Percentiles rank a stretch among this genome's conserved stretches.
Conservation (phyloP, 2,329 filamentous ascomycete genomes). For the Beauveria bassiana region DNA sequence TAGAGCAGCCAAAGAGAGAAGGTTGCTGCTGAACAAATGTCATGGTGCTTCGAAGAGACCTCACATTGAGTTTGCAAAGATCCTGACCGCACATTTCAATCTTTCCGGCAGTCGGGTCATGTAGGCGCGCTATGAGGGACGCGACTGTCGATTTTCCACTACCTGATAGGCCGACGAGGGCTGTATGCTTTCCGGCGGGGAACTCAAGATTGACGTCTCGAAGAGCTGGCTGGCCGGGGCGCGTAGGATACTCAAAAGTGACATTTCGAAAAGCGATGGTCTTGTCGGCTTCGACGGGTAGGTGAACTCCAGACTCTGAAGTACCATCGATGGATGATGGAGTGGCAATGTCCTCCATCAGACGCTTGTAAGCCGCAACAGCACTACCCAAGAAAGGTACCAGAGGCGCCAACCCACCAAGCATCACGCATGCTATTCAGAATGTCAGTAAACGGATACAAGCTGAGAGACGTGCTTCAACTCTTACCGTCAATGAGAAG, state of each 20-base stretch:
- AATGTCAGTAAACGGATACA: neutral
- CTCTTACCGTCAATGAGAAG: constrained; percentile 38
- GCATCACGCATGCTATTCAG: constrained; percentile 42
- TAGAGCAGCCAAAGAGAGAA: constrained; percentile 26
- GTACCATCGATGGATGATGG: constrained; percentile 32
- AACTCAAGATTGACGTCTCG: constrained; percentile 26
- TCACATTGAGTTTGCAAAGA: constrained; percentile 28
- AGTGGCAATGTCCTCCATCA: constrained; percentile 45
- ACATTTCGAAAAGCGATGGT: constrained; percentile 28
- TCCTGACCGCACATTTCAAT: constrained; percentile 29
- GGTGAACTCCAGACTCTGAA: constrained; percentile 26
- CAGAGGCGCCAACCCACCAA: constrained; percentile 51
- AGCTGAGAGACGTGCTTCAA: neutral
- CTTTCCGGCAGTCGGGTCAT: constrained; percentile 33
- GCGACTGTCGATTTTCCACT: constrained; percentile 41
- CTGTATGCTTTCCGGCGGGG: constrained; percentile 33
- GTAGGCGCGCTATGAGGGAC: constrained; percentile 32
- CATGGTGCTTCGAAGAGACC: constrained; percentile 23
- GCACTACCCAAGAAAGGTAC: constrained; percentile 48
- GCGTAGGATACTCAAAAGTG: constrained; percentile 28
- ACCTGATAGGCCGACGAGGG: constrained; percentile 43
- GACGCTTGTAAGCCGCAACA: constrained; percentile 43
- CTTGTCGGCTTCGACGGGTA: constrained; percentile 19
- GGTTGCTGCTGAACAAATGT: constrained; percentile 28
- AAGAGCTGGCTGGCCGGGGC: constrained; percentile 27